phyloP scores from a whole-genome alignment of 2,329 filamentous ascomycete species.

The Fragosphaeria purpurea region DNA sequence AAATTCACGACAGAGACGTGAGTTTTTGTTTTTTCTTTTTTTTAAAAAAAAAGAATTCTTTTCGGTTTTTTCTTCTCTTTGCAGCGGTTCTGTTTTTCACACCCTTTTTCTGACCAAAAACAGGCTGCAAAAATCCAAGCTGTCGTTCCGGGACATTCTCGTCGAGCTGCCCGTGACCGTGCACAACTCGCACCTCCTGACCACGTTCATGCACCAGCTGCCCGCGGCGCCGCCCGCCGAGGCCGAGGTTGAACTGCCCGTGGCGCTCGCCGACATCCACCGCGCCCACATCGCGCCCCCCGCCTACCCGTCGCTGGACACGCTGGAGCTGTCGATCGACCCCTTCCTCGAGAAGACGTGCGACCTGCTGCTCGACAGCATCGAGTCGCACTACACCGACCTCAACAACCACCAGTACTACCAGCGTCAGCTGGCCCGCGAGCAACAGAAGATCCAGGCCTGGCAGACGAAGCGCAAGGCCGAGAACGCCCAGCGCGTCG shows the following conservation, averaged over 20 bases:
- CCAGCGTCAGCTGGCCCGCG: conserved; percentile 82
- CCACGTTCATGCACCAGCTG: conserved; percentile 87
- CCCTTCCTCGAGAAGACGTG: conserved; percentile 98
- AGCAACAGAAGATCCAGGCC: conserved; percentile 91
- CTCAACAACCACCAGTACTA: conserved; percentile 98
- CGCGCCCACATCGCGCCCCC: conserved; percentile 52
- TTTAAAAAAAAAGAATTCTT: too few relatives aligned
- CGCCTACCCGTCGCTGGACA: conserved; percentile 80
- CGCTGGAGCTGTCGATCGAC: conserved; percentile 86
- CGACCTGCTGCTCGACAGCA: conserved; percentile 89
- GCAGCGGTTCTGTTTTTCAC: neutral
- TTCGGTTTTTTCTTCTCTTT: conserved; percentile 3
- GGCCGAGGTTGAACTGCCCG: conserved; percentile 62
- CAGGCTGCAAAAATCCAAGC: conserved; percentile 87
- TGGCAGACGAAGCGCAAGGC: conserved; percentile 97
- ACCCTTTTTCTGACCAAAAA: neutral
- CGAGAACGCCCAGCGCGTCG: conserved; percentile 76
- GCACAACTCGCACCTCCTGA: conserved; percentile 96
- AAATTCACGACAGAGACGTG: conserved; percentile 97
- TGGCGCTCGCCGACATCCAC: conserved; percentile 68
- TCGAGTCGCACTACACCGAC: conserved; percentile 96
- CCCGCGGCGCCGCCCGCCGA: conserved; percentile 54
- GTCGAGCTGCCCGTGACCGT: conserved; percentile 80
- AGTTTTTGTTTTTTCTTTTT: conserved; percentile 25
- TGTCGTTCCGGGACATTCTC: conserved; percentile 89